Evolutionary conservation across 1,284 basidiomycete genomes (phyloP).

Genomic region (Golubevia pallescens): DNA sequence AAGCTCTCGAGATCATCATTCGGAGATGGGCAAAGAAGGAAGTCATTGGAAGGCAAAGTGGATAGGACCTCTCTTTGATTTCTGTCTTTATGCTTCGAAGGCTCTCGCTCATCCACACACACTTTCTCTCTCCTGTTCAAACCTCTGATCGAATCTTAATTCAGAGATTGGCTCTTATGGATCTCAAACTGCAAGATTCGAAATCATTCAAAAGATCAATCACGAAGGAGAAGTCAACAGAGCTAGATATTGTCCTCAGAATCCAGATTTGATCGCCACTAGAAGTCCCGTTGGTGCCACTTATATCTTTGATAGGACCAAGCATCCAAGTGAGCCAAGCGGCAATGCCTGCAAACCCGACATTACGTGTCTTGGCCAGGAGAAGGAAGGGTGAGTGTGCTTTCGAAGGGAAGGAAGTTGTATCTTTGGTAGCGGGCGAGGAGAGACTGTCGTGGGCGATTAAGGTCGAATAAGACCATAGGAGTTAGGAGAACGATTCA

Average conservation of each 20-base stretch:
- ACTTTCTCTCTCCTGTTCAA: constrained; percentile 4
- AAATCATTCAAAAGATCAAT: constrained; percentile 89
- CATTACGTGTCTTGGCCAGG: constrained; percentile 86
- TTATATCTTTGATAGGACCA: constrained; percentile 92
- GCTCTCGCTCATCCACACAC: no score
- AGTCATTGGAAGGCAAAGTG: no score
- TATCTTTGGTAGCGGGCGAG: no score
- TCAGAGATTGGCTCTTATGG: constrained; percentile 57
- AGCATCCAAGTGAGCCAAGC: constrained; percentile 92
- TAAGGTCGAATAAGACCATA: no score
- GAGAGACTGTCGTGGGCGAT: no score
- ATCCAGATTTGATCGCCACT: constrained; percentile 94
- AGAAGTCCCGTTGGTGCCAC: constrained; percentile 90
- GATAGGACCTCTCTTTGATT: no score
- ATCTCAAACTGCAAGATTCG: neutral
- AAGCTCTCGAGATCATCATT: no score
- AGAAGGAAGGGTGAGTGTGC: constrained; percentile 81
- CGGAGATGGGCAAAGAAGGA: neutral
- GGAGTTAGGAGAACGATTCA: no score
- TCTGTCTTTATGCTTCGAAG: no score
- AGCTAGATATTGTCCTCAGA: constrained; percentile 98
- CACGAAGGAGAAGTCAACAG: constrained; percentile 96
- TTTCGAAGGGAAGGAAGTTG: no score
- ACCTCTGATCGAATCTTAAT: neutral
- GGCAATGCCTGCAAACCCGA: constrained; percentile 89